Percentiles rank a stretch among this genome's conserved stretches.
phyloP scores from a whole-genome alignment of 345 rosid species.

The Populus tremula region DNA sequence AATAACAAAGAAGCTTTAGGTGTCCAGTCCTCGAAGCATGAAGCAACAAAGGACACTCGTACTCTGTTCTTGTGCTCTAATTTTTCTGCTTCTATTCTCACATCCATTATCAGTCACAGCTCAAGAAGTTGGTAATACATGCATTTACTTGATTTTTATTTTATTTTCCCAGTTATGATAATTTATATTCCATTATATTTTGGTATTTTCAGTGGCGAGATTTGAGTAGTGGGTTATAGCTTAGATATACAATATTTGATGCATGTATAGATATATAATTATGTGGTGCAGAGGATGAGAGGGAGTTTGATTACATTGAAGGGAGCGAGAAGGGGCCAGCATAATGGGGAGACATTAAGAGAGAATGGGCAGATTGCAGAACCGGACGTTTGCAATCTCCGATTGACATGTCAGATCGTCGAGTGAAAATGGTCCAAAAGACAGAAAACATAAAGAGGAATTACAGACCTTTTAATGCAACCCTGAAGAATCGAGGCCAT shows the following conservation, averaged over 20 bases:
- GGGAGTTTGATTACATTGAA: conserved; percentile 45
- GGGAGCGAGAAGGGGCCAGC: conserved; percentile 49
- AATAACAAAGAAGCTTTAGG: too few species aligned
- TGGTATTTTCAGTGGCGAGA: too few species aligned
- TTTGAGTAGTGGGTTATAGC: too few species aligned
- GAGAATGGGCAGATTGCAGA: conserved; percentile 22
- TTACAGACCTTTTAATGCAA: conserved; percentile 38
- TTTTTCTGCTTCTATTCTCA: conserved; percentile 9
- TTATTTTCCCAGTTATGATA: not conserved
- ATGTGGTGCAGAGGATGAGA: conserved; percentile 48
- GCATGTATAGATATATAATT: not conserved
- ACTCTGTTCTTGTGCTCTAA: not conserved
- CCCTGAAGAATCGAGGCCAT: conserved; percentile 53
- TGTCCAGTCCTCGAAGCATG: not conserved
- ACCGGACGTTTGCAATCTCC: conserved; percentile 20
- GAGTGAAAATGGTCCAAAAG: conserved; percentile 18
- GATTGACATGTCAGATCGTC: conserved; percentile 17
- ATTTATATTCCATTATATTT: too few species aligned
- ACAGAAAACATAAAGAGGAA: conserved; percentile 17
- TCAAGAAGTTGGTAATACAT: conserved; percentile 38
- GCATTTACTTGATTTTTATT: not conserved
- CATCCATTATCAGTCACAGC: conserved; percentile 17
- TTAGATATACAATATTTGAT: too few species aligned
- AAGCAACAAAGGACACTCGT: not conserved
- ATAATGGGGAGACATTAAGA: conserved; percentile 40